Evolutionary conservation across 306 rosid species (phyloP), one percentile per base, ranked within the genome.

Genomic region (Geum urbanum): DNA sequence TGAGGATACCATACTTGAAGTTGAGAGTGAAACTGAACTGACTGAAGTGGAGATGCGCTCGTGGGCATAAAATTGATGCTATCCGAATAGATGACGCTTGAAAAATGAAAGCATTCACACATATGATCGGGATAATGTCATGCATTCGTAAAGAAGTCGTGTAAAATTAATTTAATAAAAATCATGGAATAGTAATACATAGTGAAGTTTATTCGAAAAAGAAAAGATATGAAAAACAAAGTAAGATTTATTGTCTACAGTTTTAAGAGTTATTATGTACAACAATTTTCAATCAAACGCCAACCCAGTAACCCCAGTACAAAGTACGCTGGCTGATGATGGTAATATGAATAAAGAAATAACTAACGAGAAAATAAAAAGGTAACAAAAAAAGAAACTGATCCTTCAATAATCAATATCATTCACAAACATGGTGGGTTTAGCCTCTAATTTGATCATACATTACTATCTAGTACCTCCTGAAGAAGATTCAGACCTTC

Each of bases 381-480:
- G 4, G 4, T 32, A 32, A 32, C 37, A 32, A 3, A 32, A 32
- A 32, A 32, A 32, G 37, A 5, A 9, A 53, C 71, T n/a, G 22
- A 73, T 16, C 24, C 9, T 22, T 64, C 65, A 65, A 24, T 12
- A 54, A 51, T 64, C 71, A 65, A 24, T 18, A 73, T 54, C 65
- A 52, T 73, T 48, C 64, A 44, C 55, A 43, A 64, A 73, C 51
- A 22, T 56, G 64, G 14, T 41, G 24, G 24, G 24, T 47, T 44
- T 14, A 65, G 47, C 66, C 54, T 52, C 56, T 5, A 63, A 41
- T 64, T 54, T 63, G 46, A 13, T 73, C 55, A 73, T 64, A 37
- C 70, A 64, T 73, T 73, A 73, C 77, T 65, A 44, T 73, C 66
- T 66, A 73, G 70, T 65, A 43, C 77, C 57, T 64, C 77, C 65